phyloP scores from a whole-genome alignment of 805 yeast species.

The Myxozyma mucilagina region DNA sequence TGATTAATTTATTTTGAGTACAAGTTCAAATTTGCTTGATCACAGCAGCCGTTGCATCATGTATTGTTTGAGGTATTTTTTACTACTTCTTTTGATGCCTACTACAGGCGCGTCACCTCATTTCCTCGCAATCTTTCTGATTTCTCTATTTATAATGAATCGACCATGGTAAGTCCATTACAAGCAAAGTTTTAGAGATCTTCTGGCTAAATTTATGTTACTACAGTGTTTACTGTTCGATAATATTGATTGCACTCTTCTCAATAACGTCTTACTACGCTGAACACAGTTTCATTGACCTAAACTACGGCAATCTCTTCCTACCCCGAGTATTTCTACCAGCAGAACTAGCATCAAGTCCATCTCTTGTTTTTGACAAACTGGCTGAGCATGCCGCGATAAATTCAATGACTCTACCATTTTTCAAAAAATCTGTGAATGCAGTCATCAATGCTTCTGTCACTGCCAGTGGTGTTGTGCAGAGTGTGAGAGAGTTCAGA shows the following conservation, averaged over 20 bases:
- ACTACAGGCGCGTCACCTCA: conserved; percentile 33
- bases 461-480: background rate
- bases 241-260: conserved; percentile 27
- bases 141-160: conserved; percentile 24
- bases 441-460: conserved; percentile 4
- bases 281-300: conserved; percentile 30
- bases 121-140: conserved; percentile 24
- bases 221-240: conserved; percentile 29
- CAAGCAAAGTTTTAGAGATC: background rate
- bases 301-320: conserved; percentile 26
- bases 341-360: conserved; percentile 20
- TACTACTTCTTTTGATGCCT: conserved; percentile 30
- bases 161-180: conserved; percentile 26
- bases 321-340: conserved; percentile 28
- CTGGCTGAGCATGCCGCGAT: conserved; percentile 23
- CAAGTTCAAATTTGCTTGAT: no score
- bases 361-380: conserved; percentile 20
- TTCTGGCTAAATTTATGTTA: background rate
- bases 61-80: conserved; percentile 32
- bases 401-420: conserved; percentile 1
- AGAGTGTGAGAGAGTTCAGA: conserved; percentile 14
- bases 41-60: background rate
- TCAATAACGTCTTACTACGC: conserved; percentile 24
- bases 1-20: no score
- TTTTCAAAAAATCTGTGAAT: background rate